Conservation (phyloP, 202 grass and related monocot species). For the Bolboschoenoplectus hybrid region DNA sequence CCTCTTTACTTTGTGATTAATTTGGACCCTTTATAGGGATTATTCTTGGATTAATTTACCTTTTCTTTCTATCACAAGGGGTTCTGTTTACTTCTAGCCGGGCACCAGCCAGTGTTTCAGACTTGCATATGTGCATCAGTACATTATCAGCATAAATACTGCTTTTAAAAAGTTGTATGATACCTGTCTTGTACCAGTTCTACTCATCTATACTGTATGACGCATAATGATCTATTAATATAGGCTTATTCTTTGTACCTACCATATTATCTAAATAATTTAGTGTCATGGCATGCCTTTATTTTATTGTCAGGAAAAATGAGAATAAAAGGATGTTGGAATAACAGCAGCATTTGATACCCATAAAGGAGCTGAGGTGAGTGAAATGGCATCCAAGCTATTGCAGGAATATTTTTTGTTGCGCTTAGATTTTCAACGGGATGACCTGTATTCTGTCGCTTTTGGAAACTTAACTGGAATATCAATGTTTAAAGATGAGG, state of each 20-base stretch:
- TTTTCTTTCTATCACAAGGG: too few relatives aligned
- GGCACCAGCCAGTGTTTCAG: not conserved
- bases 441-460: constrained; percentile 73
- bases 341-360: constrained; percentile 90
- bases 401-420: constrained; percentile 86
- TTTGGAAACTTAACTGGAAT: constrained; percentile 70
- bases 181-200: not conserved
- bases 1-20: too few relatives aligned
- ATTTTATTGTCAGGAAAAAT: constrained; percentile 53
- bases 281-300: not conserved
- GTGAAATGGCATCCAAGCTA: constrained; percentile 89
- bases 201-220: not conserved
- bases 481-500: constrained; percentile 55
- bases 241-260: not conserved
- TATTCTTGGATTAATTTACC: too few relatives aligned
- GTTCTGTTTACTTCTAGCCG: not conserved
- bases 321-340: constrained; percentile 81
- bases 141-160: not conserved
- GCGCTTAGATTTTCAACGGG: constrained; percentile 91
- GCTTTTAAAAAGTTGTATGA: not conserved
- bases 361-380: constrained; percentile 88
- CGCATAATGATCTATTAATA: not conserved
- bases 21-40: too few relatives aligned
- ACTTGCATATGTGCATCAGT: not conserved
- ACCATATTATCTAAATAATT: not conserved